phyloP scores from a whole-genome alignment of 208 protist genomes.

The Strigomonas culicis region DNA sequence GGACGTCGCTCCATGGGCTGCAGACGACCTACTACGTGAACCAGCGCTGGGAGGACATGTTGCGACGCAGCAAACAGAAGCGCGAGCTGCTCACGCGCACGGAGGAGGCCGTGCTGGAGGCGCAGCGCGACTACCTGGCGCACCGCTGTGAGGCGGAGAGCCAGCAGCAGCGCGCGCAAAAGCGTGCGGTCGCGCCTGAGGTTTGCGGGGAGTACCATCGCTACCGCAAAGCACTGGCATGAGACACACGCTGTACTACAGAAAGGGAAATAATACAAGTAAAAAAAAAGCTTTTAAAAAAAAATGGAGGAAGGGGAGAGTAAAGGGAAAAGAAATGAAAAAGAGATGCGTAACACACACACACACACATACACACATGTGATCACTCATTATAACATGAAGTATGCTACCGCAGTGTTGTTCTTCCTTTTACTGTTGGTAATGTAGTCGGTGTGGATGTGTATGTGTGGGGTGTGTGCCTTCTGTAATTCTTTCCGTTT shows the following conservation, averaged over 20 bases:
- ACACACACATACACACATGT: no score
- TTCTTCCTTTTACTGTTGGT: no score
- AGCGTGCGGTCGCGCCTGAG: slow-evolving; percentile 53
- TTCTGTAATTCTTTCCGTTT: background rate
- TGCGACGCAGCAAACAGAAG: slow-evolving; percentile 21
- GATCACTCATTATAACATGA: no score
- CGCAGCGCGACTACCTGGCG: slow-evolving; percentile 62
- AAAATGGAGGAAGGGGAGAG: no score
- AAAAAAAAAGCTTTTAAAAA: no score
- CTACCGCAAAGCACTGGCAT: slow-evolving; percentile 43
- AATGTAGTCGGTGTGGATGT: background rate
- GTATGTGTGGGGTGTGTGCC: background rate
- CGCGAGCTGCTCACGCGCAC: slow-evolving; percentile 26
- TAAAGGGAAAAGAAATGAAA: no score
- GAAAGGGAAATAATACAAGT: no score
- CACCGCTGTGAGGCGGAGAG: slow-evolving; percentile 81
- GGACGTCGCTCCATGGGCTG: slow-evolving; percentile 50
- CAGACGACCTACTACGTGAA: slow-evolving; percentile 71
- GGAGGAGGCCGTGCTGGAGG: slow-evolving; percentile 63
- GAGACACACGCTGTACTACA: background rate
- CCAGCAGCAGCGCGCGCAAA: slow-evolving; percentile 51
- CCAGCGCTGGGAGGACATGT: slow-evolving; percentile 45
- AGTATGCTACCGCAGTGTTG: no score
- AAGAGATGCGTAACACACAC: no score
- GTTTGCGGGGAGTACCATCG: slow-evolving; percentile 56